Conservation (phyloP, 176 grass and related monocot species). For the Panicum miliaceum region DNA sequence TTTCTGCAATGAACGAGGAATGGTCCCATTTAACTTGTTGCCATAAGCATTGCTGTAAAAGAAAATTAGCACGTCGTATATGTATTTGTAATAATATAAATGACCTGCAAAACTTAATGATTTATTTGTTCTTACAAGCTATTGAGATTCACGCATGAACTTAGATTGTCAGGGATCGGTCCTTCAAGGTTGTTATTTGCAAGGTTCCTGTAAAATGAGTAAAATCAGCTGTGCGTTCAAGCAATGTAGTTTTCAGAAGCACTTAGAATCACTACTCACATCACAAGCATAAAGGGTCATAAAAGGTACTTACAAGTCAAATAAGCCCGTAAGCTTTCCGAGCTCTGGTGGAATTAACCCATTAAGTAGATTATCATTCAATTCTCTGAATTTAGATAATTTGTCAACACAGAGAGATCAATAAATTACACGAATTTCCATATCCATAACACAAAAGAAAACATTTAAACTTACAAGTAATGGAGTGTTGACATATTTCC, state of each 20-base stretch:
- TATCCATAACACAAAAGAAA: background rate
- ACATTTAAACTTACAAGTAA: slow-evolving; percentile 69
- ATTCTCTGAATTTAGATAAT: slow-evolving; percentile 66
- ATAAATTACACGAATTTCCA: background rate
- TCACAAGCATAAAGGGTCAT: background rate
- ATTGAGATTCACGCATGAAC: slow-evolving; percentile 94
- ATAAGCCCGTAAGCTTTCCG: slow-evolving; percentile 85
- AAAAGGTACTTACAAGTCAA: slow-evolving; percentile 76
- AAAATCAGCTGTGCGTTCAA: background rate
- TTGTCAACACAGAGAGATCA: background rate
- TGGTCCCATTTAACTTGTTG: slow-evolving; percentile 94
- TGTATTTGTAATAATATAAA: background rate
- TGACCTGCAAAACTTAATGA: background rate
- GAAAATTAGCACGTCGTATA: slow-evolving; percentile 26
- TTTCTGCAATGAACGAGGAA: slow-evolving; percentile 76
- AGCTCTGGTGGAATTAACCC: slow-evolving; percentile 92
- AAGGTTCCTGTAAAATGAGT: slow-evolving; percentile 66
- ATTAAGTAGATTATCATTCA: slow-evolving; percentile 85
- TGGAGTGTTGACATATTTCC: slow-evolving; percentile 96
- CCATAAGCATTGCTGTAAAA: slow-evolving; percentile 78
- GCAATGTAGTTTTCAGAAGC: background rate
- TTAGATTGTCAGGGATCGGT: slow-evolving; percentile 87
- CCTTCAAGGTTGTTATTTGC: slow-evolving; percentile 91
- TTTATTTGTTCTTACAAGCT: slow-evolving; percentile 78
- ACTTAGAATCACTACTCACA: background rate